Evolutionary conservation across 2,329 filamentous ascomycete species (phyloP), one percentile per base, ranked within the genome.

Genomic region (Pseudocercospora crystallina): DNA sequence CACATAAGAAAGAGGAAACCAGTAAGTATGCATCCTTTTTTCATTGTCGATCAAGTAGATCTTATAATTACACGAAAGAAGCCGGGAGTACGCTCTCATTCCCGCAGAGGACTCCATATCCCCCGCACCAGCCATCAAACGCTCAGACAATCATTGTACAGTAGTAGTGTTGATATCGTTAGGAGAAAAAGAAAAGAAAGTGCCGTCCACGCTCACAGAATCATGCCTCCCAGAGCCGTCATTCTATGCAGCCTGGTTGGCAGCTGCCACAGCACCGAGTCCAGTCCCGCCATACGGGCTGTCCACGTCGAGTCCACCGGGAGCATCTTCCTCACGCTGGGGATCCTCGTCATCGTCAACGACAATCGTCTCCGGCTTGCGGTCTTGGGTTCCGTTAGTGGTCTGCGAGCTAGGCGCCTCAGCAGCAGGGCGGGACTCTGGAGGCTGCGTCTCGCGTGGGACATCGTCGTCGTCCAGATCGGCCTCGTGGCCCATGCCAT

Each of bases 401-500:
- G 29, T 47, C 32, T 53, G 43, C 9, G 34, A 32, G 39, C 44
- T 29, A 20, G 43, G 15, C 30, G 39, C 36, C 5, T 43, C 54
- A 35, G 40, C 20, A 8, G 43, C 47, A 26, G 20, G 20, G 20
- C 20, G 20, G 20, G 20, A 26, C 20, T 26, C 20, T 3, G 20
- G 20, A 3, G 20, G 20, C 26, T 55, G 43, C 20, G 32, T 11
- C 43, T 45, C 43, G 35, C 37, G 43, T 14, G 43, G 43, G 20
- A 45, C 43, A 34, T 46, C 40, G 31, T 36, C 48, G 13, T 53
- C 52, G 36, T 54, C 43, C 7, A 58, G 63, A 36, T 73, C 72
- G 37, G 72, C 67, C 43, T 72, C 71, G 53, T 77, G 72, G 14
- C 75, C 75, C 72, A 76, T 76, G 46, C 73, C 73, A 43, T 76